These are phyloP conservation scores for Polygonum maritimum DNA, from an alignment of 148 eudicot species.

Conservation along the genomic window DNA sequence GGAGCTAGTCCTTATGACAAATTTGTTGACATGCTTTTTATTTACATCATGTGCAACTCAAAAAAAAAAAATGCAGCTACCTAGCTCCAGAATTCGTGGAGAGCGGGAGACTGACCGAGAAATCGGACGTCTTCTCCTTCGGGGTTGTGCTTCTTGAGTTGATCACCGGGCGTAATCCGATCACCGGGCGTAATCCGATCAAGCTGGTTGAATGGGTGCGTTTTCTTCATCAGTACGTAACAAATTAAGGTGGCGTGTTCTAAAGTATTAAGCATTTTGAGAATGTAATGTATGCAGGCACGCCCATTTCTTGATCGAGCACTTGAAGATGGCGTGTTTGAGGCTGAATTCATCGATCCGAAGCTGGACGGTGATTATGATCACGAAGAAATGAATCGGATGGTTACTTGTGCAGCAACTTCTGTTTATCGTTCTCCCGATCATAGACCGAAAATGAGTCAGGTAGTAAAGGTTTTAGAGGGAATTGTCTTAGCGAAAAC, in stretches of 20 bases:
- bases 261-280: too few species aligned
- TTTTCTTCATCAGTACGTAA: background rate
- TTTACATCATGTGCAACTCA: too few species aligned
- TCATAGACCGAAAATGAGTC: background rate
- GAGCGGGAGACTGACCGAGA: background rate
- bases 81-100: background rate
- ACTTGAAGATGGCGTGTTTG: background rate
- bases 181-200: background rate
- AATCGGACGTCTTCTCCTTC: background rate
- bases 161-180: too few species aligned
- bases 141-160: slow-evolving; percentile 1
- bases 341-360: background rate
- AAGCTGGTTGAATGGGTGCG: background rate
- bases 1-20: too few species aligned
- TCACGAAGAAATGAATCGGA: background rate
- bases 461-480: background rate
- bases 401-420: background rate
- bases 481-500: too few species aligned
- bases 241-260: too few species aligned
- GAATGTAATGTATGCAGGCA: background rate
- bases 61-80: background rate
- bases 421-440: background rate
- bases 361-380: background rate
- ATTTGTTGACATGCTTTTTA: too few species aligned
- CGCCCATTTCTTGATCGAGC: background rate